These are phyloP conservation scores for Trichoderma asperelloides DNA, from an alignment of 495 filamentous ascomycete species.

Conservation along the genomic window DNA sequence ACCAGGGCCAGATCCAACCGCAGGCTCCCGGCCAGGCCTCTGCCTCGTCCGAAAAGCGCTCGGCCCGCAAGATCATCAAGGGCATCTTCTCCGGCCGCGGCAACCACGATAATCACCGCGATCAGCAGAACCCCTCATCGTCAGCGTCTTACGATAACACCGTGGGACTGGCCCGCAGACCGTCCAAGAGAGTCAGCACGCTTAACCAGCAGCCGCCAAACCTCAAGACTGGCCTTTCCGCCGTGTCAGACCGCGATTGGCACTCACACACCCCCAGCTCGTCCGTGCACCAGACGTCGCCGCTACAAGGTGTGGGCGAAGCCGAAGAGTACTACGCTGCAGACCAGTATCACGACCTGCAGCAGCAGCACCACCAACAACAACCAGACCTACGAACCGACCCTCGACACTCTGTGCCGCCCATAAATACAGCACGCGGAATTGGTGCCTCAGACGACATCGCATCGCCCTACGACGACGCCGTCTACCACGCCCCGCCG, in stretches of 20 bases:
- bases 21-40: constrained; percentile 12
- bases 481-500: constrained; percentile 12
- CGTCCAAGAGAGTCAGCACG: constrained; percentile 36
- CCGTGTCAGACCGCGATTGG: constrained; percentile 28
- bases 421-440: constrained; percentile 30
- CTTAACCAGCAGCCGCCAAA: constrained; percentile 22
- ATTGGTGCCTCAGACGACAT: constrained; percentile 26
- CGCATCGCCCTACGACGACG: constrained; percentile 31
- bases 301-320: constrained; percentile 34
- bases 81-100: constrained; percentile 31
- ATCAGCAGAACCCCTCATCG: constrained; percentile 12
- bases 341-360: constrained; percentile 21
- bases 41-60: constrained; percentile 24
- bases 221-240: constrained; percentile 16
- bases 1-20: constrained; percentile 13
- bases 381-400: constrained; percentile 29
- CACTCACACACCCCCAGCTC: constrained; percentile 19
- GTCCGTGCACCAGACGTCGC: constrained; percentile 24
- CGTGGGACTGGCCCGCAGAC: constrained; percentile 32
- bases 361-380: background rate
- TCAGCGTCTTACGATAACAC: constrained; percentile 32
- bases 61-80: constrained; percentile 38
- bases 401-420: constrained; percentile 14
- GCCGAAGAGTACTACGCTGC: constrained; percentile 27
- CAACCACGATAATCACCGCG: constrained; percentile 29